A percentile compares a stretch with the other conserved stretches of the same genome.
Evolutionary conservation across 176 grass and related monocot species (phyloP).

Genomic region (Oryza coarctata): DNA sequence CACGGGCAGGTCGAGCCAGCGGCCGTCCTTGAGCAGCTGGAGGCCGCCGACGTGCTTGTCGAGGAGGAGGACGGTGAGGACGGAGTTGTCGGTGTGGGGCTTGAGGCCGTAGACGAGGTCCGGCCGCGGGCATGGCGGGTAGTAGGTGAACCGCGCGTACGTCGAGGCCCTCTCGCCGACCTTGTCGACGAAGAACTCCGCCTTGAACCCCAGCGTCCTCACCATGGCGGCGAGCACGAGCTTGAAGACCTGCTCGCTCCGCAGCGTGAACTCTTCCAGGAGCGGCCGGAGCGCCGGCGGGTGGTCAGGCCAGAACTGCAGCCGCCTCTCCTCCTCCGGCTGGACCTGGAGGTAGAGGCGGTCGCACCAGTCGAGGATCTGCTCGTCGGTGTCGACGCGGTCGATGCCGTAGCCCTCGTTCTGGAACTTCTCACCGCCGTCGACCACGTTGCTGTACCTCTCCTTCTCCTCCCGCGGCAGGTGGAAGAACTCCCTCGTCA

Average conservation of each 20-base stretch:
- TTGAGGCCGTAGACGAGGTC: constrained; percentile 66
- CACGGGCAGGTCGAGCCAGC: constrained; percentile 46
- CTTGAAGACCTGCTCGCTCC: constrained; percentile 22
- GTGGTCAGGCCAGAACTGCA: neutral
- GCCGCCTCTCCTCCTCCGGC: neutral
- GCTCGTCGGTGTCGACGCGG: constrained; percentile 43
- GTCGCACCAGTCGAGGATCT: constrained; percentile 56
- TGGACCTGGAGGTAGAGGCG: constrained; percentile 41
- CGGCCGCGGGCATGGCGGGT: constrained; percentile 50
- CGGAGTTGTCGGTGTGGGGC: constrained; percentile 66
- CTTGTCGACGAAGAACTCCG: constrained; percentile 32
- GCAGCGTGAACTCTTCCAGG: constrained; percentile 43
- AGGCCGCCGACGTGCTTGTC: constrained; percentile 55
- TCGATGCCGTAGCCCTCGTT: constrained; percentile 60
- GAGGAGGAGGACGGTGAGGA: constrained; percentile 50
- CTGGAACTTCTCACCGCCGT: constrained; percentile 27
- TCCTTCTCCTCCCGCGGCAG: constrained; percentile 48
- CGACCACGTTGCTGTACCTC: constrained; percentile 37
- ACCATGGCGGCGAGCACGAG: constrained; percentile 42
- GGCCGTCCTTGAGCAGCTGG: constrained; percentile 36
- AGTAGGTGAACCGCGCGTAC: constrained; percentile 51
- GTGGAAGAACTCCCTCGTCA: constrained; percentile 54
- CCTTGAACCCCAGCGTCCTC: constrained; percentile 20
- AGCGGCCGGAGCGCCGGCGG: constrained; percentile 14
- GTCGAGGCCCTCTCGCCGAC: constrained; percentile 30